These are phyloP conservation scores for Paecilomyces formosus DNA, from an alignment of 2,329 filamentous ascomycete species.

Conservation along the genomic window DNA sequence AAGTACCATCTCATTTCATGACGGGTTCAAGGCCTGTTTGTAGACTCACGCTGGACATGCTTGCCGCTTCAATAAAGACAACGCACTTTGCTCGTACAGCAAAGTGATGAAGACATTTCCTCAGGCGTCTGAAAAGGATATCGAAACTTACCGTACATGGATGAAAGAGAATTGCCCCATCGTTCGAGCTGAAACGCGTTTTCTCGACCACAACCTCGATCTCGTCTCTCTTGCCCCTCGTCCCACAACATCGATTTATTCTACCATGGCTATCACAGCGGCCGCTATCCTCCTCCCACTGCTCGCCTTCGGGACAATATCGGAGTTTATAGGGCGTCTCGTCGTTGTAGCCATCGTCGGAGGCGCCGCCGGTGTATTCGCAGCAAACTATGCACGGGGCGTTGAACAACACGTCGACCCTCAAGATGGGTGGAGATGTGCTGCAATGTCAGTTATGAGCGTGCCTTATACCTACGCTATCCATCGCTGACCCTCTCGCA, in stretches of 20 bases:
- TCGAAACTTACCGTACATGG: constrained; percentile 47
- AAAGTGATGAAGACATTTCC: constrained; percentile 39
- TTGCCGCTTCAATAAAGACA: constrained; percentile 20
- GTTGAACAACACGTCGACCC: constrained; percentile 28
- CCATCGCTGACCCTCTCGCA: constrained; percentile 6
- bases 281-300: constrained; percentile 51
- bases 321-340: constrained; percentile 51
- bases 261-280: constrained; percentile 41
- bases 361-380: constrained; percentile 35
- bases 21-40: background rate
- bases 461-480: background rate
- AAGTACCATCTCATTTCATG: constrained; percentile 16
- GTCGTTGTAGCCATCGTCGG: constrained; percentile 50
- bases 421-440: constrained; percentile 33
- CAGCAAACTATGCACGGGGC: constrained; percentile 27
- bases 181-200: constrained; percentile 43
- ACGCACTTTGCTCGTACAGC: constrained; percentile 39
- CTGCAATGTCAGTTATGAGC: constrained; percentile 23
- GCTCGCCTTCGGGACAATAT: constrained; percentile 51
- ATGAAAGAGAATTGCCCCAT: constrained; percentile 45
- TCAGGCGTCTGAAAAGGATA: constrained; percentile 39
- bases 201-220: constrained; percentile 46
- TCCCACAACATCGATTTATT: constrained; percentile 20
- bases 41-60: constrained; percentile 1
- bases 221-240: constrained; percentile 26